Evolutionary conservation across 2,329 filamentous ascomycete species (phyloP).

Genomic region (Camptophora hylomeconis): DNA sequence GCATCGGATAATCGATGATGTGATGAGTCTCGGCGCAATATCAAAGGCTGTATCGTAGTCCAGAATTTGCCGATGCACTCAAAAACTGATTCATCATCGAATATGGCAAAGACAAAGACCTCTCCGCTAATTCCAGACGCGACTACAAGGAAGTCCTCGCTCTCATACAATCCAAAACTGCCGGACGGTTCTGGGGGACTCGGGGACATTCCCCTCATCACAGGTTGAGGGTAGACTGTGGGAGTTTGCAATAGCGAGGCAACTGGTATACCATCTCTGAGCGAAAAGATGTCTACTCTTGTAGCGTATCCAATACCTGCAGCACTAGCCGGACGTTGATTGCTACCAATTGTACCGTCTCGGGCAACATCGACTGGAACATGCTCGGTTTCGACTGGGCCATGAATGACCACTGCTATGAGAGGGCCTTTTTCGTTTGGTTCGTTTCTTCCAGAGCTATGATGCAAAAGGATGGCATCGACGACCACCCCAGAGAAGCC

Average conservation of each 20-base stretch:
- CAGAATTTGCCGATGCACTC: conserved; percentile 78
- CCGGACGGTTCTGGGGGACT: conserved; percentile 58
- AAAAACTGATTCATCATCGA: conserved; percentile 26
- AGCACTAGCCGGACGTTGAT: conserved; percentile 21
- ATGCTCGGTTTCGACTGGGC: conserved; percentile 39
- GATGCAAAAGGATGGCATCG: conserved; percentile 70
- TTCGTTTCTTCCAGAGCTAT: conserved; percentile 42
- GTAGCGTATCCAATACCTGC: conserved; percentile 44
- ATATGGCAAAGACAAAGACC: conserved; percentile 57
- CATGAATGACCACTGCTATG: conserved; percentile 68
- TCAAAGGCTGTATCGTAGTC: conserved; percentile 60
- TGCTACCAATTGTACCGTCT: conserved; percentile 30
- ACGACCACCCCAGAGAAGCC: conserved; percentile 69
- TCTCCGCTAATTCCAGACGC: conserved; percentile 77
- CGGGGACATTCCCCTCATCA: conserved; percentile 46
- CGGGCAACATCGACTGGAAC: too few species aligned
- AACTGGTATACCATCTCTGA: conserved; percentile 59
- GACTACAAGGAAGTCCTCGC: conserved; percentile 57
- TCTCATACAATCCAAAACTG: conserved; percentile 60
- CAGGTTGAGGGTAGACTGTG: conserved; percentile 45
- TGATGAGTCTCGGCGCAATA: conserved; percentile 30
- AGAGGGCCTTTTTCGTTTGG: conserved; percentile 51
- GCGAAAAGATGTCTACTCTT: conserved; percentile 75
- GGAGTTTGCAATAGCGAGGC: conserved; percentile 62
- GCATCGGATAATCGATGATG: conserved; percentile 33